Evolutionary conservation across 1,139 yeast genomes (phyloP), one percentile per base, ranked within the genome.

Genomic region (Pneumocystis jirovecii): DNA sequence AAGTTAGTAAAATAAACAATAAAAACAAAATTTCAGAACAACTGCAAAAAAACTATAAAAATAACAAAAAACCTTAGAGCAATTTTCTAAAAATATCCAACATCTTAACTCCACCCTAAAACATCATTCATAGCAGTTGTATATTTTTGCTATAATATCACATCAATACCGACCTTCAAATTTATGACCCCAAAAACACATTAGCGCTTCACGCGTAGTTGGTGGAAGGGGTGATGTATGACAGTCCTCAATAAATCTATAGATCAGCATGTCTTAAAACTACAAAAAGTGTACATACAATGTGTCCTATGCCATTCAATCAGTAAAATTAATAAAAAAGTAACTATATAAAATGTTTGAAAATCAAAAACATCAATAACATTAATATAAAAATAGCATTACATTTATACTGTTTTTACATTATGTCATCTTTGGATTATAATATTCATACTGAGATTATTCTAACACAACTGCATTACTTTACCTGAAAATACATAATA

Each of bases 401-500:
- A 31, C 5, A 31, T 31, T 31, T 31, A 31, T n/a, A n/a, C n/a
- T n/a, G n/a, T 31, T 31, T 31, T 31, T 31, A 31, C 34, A 31
- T 31, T 31, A 31, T 31, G 34, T 31, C 34, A 31, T 5, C 3
- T 31, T 31, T 31, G 5, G 34, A 5, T 5, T 31, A n/a, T n/a
- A 31, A 31, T 31, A 31, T 31, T 31, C 34, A 31, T 31, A 31
- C 34, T 31, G 5, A 31, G 4, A 31, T 31, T 31, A 31, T 31
- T 5, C 7, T 6, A 17, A 42, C 29, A 19, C 12, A 44, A 42
- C 5, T 19, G 6, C 1, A 7, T 44, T 21, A 19, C 7, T 15
- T 50, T 61, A 68, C 68, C 73, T 91, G 96, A 74, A 82, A 89
- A 37, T 78, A 78, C 6, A 80, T 82, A 8, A 88, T 76, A 68